Conservation (phyloP, 1,284 basidiomycete genomes). For the Cryptococcus sp. region DNA sequence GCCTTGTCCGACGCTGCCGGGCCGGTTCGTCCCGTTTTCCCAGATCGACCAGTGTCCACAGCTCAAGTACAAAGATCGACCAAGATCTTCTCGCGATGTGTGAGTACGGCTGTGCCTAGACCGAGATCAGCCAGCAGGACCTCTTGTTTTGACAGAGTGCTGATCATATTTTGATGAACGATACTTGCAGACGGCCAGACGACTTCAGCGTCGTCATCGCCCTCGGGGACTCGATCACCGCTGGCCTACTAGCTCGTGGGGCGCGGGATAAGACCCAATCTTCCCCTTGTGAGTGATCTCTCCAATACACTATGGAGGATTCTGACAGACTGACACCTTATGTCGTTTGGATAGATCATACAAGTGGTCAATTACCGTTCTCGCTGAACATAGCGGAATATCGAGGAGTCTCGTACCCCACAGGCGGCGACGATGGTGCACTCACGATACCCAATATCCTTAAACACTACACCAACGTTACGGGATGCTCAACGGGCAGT, state of each 20-base stretch:
- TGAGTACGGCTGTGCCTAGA: constrained; percentile 14
- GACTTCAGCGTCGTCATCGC: constrained; percentile 52
- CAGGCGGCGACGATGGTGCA: constrained; percentile 44
- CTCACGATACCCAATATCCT: constrained; percentile 49
- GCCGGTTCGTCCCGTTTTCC: constrained; percentile 28
- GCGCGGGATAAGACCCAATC: constrained; percentile 4
- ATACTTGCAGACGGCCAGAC: constrained; percentile 43
- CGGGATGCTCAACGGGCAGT: constrained; percentile 32
- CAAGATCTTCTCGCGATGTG: constrained; percentile 30
- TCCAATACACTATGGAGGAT: not conserved
- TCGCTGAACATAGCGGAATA: constrained; percentile 43
- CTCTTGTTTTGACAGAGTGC: not conserved
- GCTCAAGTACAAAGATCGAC: constrained; percentile 12
- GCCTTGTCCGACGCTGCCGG: constrained; percentile 9
- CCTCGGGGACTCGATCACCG: constrained; percentile 53
- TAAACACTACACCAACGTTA: constrained; percentile 27
- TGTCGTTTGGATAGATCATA: not conserved
- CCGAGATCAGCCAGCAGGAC: not conserved
- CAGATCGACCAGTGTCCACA: constrained; percentile 26
- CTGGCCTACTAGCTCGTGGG: constrained; percentile 45
- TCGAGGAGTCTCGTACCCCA: constrained; percentile 51
- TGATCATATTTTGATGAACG: not conserved
- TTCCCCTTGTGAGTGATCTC: not conserved
- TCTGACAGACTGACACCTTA: not conserved
- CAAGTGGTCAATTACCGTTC: constrained; percentile 1